These are phyloP conservation scores for Endotrypanum monterogeii DNA, from an alignment of 208 protist genomes.

Conservation along the genomic window DNA sequence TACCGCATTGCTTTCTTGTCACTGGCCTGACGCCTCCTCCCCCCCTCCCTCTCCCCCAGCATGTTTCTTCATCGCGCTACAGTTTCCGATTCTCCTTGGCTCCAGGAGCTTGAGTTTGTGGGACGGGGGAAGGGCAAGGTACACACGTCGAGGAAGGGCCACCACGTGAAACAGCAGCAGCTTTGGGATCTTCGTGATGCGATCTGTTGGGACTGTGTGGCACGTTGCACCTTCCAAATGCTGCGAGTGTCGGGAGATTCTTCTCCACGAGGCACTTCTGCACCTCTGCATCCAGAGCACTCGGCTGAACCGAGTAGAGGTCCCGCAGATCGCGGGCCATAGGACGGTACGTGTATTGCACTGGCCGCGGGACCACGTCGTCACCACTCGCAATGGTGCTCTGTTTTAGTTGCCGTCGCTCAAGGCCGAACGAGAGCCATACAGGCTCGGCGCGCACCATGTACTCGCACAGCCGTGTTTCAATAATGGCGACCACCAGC, in stretches of 20 bases:
- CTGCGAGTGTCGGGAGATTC: conserved; percentile 13
- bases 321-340: conserved; percentile 69
- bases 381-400: conserved; percentile 27
- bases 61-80: neutral
- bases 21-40: neutral
- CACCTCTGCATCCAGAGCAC: conserved; percentile 33
- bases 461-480: conserved; percentile 87
- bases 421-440: conserved; percentile 81
- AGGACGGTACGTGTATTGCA: conserved; percentile 67
- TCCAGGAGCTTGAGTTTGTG: neutral
- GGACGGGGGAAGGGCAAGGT: neutral
- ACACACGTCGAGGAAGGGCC: neutral
- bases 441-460: conserved; percentile 89
- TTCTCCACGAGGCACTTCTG: conserved; percentile 20
- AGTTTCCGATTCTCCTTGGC: neutral
- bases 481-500: conserved; percentile 81
- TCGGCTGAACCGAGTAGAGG: conserved; percentile 44
- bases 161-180: neutral
- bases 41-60: neutral
- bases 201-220: neutral
- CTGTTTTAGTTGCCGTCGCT: conserved; percentile 67
- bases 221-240: conserved; percentile 1
- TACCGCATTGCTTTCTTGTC: neutral
- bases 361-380: conserved; percentile 64
- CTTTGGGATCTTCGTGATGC: neutral